Evolutionary conservation across 169 alveolate genomes (phyloP).

Genomic region (Theileria equi): DNA sequence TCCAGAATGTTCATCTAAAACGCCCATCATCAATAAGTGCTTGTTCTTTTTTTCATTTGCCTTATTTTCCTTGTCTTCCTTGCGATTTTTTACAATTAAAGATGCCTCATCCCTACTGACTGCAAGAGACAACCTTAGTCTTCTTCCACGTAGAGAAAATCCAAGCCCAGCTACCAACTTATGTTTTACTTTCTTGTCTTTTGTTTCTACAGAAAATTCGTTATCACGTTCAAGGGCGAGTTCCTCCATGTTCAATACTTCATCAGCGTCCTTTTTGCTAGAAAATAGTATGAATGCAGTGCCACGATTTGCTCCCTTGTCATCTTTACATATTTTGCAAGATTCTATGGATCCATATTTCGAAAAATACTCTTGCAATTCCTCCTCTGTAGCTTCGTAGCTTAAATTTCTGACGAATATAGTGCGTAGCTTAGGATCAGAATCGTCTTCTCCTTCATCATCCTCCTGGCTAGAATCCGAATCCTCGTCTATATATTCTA

Average conservation of each 20-base stretch:
- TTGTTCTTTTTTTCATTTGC: conserved; percentile 12
- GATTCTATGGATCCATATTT: conserved; percentile 48
- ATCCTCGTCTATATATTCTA: neutral
- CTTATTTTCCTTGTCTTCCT: neutral
- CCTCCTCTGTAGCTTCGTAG: conserved; percentile 51
- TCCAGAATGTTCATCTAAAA: conserved; percentile 32
- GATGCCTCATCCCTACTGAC: conserved; percentile 46
- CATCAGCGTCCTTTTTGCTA: conserved; percentile 28
- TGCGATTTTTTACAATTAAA: neutral
- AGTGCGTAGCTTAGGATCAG: conserved; percentile 30
- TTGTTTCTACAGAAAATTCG: conserved; percentile 4
- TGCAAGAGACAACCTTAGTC: conserved; percentile 38
- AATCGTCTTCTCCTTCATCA: conserved; percentile 1
- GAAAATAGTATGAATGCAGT: conserved; percentile 49
- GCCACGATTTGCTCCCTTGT: conserved; percentile 30
- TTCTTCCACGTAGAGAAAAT: conserved; percentile 47
- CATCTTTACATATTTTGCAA: conserved; percentile 41
- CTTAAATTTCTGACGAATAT: conserved; percentile 60
- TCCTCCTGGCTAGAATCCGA: neutral
- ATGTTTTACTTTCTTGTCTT: neutral
- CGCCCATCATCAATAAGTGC: conserved; percentile 59
- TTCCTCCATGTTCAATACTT: conserved; percentile 38
- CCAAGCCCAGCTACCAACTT: conserved; percentile 50
- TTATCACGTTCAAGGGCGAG: conserved; percentile 48
- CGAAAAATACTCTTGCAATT: conserved; percentile 28